phyloP scores from a whole-genome alignment of 805 yeast genomes.

The Pichia kluyveri region DNA sequence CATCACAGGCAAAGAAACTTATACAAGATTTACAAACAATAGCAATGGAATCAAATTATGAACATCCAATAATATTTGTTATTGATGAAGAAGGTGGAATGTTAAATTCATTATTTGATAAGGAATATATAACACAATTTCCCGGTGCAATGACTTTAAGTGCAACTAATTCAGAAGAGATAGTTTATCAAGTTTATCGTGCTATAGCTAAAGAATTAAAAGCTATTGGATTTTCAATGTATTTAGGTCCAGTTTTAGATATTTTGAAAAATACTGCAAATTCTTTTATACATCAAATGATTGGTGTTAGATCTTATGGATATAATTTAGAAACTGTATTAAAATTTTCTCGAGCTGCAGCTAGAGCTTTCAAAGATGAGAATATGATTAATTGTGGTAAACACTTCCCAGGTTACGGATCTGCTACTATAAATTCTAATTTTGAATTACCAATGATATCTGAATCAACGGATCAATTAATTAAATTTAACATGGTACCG shows the following conservation, averaged over 20 bases:
- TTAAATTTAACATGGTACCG: constrained; percentile 41
- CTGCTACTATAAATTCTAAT: constrained; percentile 48
- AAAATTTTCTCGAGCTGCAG: constrained; percentile 43
- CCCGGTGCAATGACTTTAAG: constrained; percentile 61
- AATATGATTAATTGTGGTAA: constrained; percentile 50
- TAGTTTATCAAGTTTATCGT: constrained; percentile 42
- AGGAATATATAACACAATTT: constrained; percentile 41
- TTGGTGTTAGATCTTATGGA: constrained; percentile 55
- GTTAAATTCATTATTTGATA: constrained; percentile 50
- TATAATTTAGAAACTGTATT: constrained; percentile 50
- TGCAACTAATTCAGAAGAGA: constrained; percentile 40
- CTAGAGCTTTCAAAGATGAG: constrained; percentile 44
- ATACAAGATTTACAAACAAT: constrained; percentile 43
- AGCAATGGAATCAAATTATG: constrained; percentile 43
- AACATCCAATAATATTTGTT: constrained; percentile 46
- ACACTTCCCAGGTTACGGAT: constrained; percentile 62
- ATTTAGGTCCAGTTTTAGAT: constrained; percentile 55
- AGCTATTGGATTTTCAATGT: constrained; percentile 46
- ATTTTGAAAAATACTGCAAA: constrained; percentile 47
- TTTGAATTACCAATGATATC: constrained; percentile 51
- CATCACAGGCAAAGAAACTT: constrained; percentile 38
- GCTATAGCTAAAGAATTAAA: constrained; percentile 47
- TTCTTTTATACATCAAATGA: constrained; percentile 29
- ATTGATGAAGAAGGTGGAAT: constrained; percentile 59
- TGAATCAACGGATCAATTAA: constrained; percentile 45